Conservation (phyloP, 768 basidiomycete genomes). For the Thelephora ganbajun region DNA sequence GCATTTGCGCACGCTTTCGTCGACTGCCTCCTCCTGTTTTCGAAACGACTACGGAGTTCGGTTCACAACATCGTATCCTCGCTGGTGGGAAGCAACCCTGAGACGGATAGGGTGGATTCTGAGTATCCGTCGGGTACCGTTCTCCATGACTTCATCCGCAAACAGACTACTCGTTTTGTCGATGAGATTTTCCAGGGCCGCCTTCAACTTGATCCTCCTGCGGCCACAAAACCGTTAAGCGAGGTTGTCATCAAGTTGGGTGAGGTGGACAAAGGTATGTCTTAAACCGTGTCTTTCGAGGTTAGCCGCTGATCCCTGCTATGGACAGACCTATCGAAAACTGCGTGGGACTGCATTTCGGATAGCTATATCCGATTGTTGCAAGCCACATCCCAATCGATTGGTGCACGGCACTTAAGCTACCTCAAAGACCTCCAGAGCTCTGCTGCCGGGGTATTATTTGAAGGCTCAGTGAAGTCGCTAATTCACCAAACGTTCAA, state of each 20-base stretch:
- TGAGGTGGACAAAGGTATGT: slow-evolving; percentile 15
- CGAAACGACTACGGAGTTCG: slow-evolving; percentile 25
- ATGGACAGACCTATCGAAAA: slow-evolving; percentile 5
- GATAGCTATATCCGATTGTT: slow-evolving; percentile 7
- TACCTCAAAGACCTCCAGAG: no score
- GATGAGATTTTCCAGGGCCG: slow-evolving; percentile 26
- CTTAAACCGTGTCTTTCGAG: not conserved
- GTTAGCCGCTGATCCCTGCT: not conserved
- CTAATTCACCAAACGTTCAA: no score
- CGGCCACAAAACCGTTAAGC: no score
- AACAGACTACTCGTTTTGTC: slow-evolving; percentile 36
- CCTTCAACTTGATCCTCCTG: slow-evolving; percentile 30
- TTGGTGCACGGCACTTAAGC: not conserved
- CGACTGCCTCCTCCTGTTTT: slow-evolving; percentile 55
- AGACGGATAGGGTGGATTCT: not conserved
- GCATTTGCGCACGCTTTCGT: slow-evolving; percentile 58
- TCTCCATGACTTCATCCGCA: no score
- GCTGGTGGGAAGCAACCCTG: not conserved
- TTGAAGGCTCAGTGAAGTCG: no score
- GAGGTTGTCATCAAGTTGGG: slow-evolving; percentile 7
- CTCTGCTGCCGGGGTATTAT: no score
- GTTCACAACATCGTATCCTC: slow-evolving; percentile 7
- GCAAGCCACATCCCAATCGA: slow-evolving; percentile 4
- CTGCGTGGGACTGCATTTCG: slow-evolving; percentile 35
- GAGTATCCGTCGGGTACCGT: no score